phyloP scores from a whole-genome alignment of 352 stramenopile species.

The Phytophthora foliorum region DNA sequence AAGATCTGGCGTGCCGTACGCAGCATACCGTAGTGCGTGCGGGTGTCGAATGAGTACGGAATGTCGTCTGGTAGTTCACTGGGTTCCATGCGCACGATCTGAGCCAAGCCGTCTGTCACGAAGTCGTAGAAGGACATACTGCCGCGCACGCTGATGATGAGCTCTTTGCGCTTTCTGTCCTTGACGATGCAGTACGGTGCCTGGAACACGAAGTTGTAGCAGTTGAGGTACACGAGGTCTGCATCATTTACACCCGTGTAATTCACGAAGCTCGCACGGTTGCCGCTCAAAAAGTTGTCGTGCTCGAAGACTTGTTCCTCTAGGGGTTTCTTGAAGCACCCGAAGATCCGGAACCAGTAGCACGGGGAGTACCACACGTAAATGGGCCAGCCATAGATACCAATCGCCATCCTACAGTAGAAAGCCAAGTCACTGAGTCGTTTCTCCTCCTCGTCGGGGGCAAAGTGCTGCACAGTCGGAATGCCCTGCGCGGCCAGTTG shows the following conservation, averaged over 20 bases:
- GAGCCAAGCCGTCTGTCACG: constrained; percentile 74
- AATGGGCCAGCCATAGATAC: constrained; percentile 86
- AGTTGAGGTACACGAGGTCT: constrained; percentile 83
- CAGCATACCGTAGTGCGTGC: constrained; percentile 81
- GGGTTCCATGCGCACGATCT: constrained; percentile 70
- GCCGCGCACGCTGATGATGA: constrained; percentile 83
- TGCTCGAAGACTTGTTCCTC: constrained; percentile 67
- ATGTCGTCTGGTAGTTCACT: constrained; percentile 64
- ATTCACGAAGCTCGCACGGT: constrained; percentile 73
- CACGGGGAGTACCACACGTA: constrained; percentile 83
- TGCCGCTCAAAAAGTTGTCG: constrained; percentile 67
- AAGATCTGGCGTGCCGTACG: constrained; percentile 75
- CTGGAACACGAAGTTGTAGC: constrained; percentile 83
- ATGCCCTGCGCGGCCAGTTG: constrained; percentile 38
- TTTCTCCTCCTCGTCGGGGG: constrained; percentile 48
- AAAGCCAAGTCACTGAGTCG: constrained; percentile 65
- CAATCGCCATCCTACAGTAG: constrained; percentile 74
- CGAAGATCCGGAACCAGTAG: constrained; percentile 75
- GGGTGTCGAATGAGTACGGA: constrained; percentile 53
- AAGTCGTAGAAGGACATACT: constrained; percentile 86
- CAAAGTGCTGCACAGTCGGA: constrained; percentile 44
- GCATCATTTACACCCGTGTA: constrained; percentile 72
- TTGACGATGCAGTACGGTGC: constrained; percentile 82
- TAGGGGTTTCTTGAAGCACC: constrained; percentile 58
- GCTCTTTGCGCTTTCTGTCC: constrained; percentile 62